Evolutionary conservation across 106 monocot species (phyloP), one percentile per base, ranked within the genome.

Genomic region (Hemerocallis citrina): DNA sequence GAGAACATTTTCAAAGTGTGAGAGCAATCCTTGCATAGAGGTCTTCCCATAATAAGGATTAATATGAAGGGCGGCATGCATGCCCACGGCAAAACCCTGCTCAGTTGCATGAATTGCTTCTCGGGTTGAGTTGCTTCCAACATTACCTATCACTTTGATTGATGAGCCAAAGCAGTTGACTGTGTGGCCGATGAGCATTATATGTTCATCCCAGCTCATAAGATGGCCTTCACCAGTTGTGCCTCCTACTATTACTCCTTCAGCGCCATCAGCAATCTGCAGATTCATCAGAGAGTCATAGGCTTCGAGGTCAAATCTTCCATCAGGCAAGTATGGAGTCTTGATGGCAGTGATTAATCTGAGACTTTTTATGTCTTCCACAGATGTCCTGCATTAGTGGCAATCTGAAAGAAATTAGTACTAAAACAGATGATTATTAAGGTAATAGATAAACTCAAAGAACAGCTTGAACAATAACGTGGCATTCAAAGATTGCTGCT

Each of bases 181-280:
- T 17, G 85, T 89, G 52, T 89, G 94, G 0, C 73, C 94, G 20
- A 89, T 89, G 33, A 95, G 89, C 89, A 95, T 95, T 36, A 95
- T 89, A 73, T 95, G 94, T 40, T 95, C 94, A 47, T 95, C 89
- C 94, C 94, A 95, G 70, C 77, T 89, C 94, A 95, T 95, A 3
- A 95, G 80, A 30, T 95, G 94, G n/a, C 94, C 94, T 65, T 95
- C 94, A 10, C 94, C 85, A 3, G 94, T 86, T 30, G 89, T 95
- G 39, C 89, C 94, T 21, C 94, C 94, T 5, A 95, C 94, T 63
- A 95, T 86, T 17, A 95, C 85, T 36, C 89, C 94, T 74, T 89
- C 86, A 34, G 55, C 80, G 33, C 94, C 94, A 59, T 72, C 79
- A 10, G 54, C 60, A 32, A 94, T 89, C 59, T 94, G 94, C 68